phyloP scores from a whole-genome alignment of 1,284 basidiomycete species.

The Spongiforma sp. region DNA sequence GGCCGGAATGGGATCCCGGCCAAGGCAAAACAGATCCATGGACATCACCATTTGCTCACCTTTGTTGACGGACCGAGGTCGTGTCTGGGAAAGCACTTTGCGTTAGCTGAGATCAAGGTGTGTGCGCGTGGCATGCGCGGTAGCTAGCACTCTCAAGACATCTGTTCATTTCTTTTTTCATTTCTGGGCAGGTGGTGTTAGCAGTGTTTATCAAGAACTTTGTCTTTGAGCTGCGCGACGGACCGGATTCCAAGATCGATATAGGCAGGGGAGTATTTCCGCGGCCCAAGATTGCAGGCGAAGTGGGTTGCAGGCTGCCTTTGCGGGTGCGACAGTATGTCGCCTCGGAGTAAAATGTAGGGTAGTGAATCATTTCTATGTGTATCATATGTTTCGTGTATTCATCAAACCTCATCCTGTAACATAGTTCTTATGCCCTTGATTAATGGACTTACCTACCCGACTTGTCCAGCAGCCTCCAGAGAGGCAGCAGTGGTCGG shows the following conservation, averaged over 20 bases:
- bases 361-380: background rate
- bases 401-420: too few species aligned
- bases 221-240: conserved; percentile 48
- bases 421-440: too few species aligned
- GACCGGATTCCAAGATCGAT: conserved; percentile 44
- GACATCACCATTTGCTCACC: conserved; percentile 44
- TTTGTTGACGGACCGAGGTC: conserved; percentile 46
- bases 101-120: conserved; percentile 55
- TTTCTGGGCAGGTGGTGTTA: conserved; percentile 44
- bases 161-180: background rate
- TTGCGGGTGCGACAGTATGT: conserved; percentile 39
- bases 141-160: background rate
- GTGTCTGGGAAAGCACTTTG: conserved; percentile 49
- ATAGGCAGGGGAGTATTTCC: conserved; percentile 41
- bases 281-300: conserved; percentile 48
- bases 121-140: too few species aligned
- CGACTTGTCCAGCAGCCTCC: too few species aligned
- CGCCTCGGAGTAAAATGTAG: conserved; percentile 8
- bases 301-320: conserved; percentile 44
- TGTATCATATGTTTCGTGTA: background rate
- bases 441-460: too few species aligned
- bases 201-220: conserved; percentile 51
- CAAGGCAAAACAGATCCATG: conserved; percentile 42
- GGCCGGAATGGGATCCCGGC: conserved; percentile 20
- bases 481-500: too few species aligned